phyloP scores from a whole-genome alignment of 495 filamentous ascomycete genomes.

The Recurvomyces mirabilis region DNA sequence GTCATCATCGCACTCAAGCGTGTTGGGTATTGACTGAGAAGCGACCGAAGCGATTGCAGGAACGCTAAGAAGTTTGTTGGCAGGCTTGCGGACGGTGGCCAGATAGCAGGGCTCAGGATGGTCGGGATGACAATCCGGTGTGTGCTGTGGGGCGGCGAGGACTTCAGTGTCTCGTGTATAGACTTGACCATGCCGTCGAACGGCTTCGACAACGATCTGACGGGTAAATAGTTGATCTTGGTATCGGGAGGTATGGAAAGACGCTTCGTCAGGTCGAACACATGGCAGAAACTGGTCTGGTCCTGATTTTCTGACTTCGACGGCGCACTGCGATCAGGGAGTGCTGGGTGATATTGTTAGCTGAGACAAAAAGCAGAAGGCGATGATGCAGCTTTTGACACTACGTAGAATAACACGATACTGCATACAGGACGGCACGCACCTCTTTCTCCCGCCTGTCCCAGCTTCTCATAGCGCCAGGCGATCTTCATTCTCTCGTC shows the following conservation, averaged over 20 bases:
- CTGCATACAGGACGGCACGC: constrained; percentile 15
- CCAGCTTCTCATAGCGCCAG: constrained; percentile 86
- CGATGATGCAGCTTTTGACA: neutral
- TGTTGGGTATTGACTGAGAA: constrained; percentile 54
- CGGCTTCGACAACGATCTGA: constrained; percentile 33
- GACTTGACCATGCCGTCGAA: constrained; percentile 53
- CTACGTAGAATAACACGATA: constrained; percentile 11
- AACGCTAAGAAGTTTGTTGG: constrained; percentile 73
- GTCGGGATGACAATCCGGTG: constrained; percentile 78
- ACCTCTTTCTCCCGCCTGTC: constrained; percentile 51
- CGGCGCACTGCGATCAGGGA: constrained; percentile 13
- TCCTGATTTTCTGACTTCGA: constrained; percentile 10
- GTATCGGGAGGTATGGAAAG: constrained; percentile 47
- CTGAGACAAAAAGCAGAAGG: neutral
- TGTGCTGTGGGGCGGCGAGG: constrained; percentile 46
- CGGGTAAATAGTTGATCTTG: constrained; percentile 47
- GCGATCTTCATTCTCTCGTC: constrained; percentile 92
- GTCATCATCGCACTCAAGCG: constrained; percentile 67
- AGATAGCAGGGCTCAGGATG: constrained; percentile 72
- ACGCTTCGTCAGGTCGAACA: constrained; percentile 82
- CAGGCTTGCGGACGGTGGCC: constrained; percentile 51
- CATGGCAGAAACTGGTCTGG: constrained; percentile 64
- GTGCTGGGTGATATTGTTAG: constrained; percentile 17
- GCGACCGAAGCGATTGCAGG: constrained; percentile 62
- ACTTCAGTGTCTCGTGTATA: constrained; percentile 46